Base-by-base conservation (phyloP, 2,329 filamentous ascomycete genomes). In the Calonectria hawksworthii region DNA sequence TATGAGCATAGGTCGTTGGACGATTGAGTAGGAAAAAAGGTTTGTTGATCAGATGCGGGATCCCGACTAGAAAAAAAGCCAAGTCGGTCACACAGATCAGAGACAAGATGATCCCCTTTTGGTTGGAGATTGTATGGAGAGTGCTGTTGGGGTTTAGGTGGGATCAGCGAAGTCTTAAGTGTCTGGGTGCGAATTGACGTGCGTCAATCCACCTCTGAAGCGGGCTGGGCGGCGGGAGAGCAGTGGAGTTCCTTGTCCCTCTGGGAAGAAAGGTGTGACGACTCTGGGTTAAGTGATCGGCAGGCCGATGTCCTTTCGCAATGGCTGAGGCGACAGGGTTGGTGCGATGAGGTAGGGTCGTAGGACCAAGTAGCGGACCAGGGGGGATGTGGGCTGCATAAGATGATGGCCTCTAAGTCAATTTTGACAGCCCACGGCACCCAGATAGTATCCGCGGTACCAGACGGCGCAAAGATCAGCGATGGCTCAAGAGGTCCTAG, bases 151-250 rank as follows among this genome's bases (percentile, higher is more conserved):
- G 76, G 76, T 79, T 81, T 80, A 83, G 80, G 84, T 87, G 89
- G 89, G 89, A 91, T 91, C 89, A 90, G 89, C 89, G 87, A 88
- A 87, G 87, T 90, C 85, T 90, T 90, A 90, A 89, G 89, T 90
- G 88, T 87, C 86, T 81, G 80, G 80, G 79, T 83, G 77, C 77
- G 80, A 83, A 84, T 84, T 84, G 83, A 84, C 83, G 82, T 86
- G 84, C 84, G 83, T 85, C 83, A 85, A 83, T 82, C 82, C 81
- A 81, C 81, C 80, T 83, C 83, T 82, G 78, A 83, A 81, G 81
- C 82, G 80, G 82, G 81, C 82, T 83, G 86, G 86, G 80, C 82
- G 81, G 83, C 83, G 84, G 84, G 82, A 84, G 81, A 77, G 81
- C 78, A 82, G 83, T 85, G 83, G 83, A 85, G 82, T 81, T 81